These are phyloP conservation scores for Fraxinus paxiana DNA, from an alignment of 305 asterid species.

Conservation along the genomic window DNA sequence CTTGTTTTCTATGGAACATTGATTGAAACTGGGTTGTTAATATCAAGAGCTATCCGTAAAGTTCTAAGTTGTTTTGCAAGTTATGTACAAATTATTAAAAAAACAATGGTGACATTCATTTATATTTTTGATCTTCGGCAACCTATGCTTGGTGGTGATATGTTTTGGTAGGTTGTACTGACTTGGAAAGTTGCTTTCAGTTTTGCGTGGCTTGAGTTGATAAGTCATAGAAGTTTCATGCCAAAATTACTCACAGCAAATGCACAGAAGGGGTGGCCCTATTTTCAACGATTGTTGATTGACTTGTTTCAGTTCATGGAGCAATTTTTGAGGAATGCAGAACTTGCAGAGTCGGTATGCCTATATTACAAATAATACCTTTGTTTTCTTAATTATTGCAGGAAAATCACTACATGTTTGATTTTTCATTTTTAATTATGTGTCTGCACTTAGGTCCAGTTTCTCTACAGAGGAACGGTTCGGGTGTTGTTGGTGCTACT, in stretches of 20 bases:
- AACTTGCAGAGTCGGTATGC: slow-evolving; percentile 85
- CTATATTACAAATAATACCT: not conserved
- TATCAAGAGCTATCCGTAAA: not conserved
- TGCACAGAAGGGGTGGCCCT: slow-evolving; percentile 95
- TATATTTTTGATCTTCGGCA: not conserved
- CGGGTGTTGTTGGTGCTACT: slow-evolving; percentile 93
- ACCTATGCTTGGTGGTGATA: slow-evolving; percentile 1
- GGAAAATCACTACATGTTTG: not conserved
- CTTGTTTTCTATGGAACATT: not conserved
- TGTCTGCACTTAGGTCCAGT: slow-evolving; percentile 50
- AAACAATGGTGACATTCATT: not conserved
- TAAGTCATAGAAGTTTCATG: slow-evolving; percentile 96
- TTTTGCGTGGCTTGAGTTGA: slow-evolving; percentile 96
- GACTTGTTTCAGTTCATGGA: slow-evolving; percentile 95
- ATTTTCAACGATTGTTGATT: slow-evolving; percentile 76
- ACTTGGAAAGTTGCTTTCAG: slow-evolving; percentile 50
- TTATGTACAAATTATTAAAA: not conserved
- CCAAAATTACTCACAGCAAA: slow-evolving; percentile 86
- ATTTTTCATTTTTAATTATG: slow-evolving; percentile 10
- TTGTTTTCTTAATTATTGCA: slow-evolving; percentile 5
- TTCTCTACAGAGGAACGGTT: slow-evolving; percentile 89
- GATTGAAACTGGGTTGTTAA: not conserved
- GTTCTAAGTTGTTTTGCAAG: not conserved
- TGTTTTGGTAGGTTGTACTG: slow-evolving; percentile 24
- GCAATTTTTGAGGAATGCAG: slow-evolving; percentile 92